Percentiles rank a stretch among this genome's conserved stretches.
Evolutionary conservation across 2,329 filamentous ascomycete species (phyloP).

Genomic region (Metarhizium anisopliae): DNA sequence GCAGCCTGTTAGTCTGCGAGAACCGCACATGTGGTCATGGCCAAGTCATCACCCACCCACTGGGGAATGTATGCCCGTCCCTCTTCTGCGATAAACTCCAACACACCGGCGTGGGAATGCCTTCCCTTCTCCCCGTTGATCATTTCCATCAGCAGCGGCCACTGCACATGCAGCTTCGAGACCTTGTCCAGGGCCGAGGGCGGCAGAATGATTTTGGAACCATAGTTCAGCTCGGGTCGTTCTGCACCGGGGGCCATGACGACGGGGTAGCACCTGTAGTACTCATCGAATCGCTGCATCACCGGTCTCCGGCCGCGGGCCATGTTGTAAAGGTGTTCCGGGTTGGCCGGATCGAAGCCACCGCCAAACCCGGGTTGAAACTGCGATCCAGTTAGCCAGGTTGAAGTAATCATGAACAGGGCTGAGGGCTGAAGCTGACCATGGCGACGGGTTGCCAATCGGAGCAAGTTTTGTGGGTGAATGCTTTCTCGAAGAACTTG

Average conservation of each 20-base stretch:
- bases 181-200: constrained; percentile 94
- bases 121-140: constrained; percentile 75
- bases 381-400: neutral
- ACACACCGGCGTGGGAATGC: constrained; percentile 85
- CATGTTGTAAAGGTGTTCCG: constrained; percentile 41
- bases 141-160: constrained; percentile 94
- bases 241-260: constrained; percentile 89
- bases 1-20: constrained; percentile 13
- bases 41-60: constrained; percentile 54
- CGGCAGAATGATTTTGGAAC: constrained; percentile 96
- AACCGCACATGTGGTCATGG: neutral
- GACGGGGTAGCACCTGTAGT: constrained; percentile 94
- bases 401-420: neutral
- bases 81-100: constrained; percentile 97
- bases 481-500: neutral
- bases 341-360: constrained; percentile 37
- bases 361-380: constrained; percentile 26
- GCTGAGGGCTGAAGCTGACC: neutral
- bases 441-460: neutral
- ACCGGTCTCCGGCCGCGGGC: constrained; percentile 38
- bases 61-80: constrained; percentile 92
- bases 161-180: constrained; percentile 90
- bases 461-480: neutral
- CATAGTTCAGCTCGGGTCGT: constrained; percentile 83
- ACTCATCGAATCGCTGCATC: constrained; percentile 86